Evolutionary conservation across 306 rosid species (phyloP).

Genomic region (Vigna radiata): DNA sequence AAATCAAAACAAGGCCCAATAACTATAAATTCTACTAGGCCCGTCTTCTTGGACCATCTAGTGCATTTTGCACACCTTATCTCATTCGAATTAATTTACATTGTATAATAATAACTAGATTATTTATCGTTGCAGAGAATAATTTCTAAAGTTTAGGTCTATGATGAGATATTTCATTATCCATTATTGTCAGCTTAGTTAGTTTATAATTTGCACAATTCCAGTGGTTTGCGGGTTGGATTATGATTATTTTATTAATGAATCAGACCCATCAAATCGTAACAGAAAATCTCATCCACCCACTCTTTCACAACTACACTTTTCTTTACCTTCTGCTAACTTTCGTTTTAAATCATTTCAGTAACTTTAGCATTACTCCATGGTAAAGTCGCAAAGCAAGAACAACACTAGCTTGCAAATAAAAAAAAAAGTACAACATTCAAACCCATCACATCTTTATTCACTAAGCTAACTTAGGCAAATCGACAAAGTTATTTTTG

Average conservation of each 20-base stretch:
- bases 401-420: not conserved
- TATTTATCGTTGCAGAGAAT: not conserved
- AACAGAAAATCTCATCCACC: not conserved
- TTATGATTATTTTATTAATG: constrained; percentile 25
- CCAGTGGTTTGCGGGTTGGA: not conserved
- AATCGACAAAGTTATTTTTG: too few species aligned
- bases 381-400: not conserved
- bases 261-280: not conserved
- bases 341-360: not conserved
- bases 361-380: not conserved
- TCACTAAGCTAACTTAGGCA: too few species aligned
- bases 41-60: not conserved
- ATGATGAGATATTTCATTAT: not conserved
- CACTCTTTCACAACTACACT: not conserved
- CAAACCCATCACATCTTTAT: too few species aligned
- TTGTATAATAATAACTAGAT: too few species aligned
- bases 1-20: constrained; percentile 14
- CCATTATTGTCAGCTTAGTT: constrained; percentile 14
- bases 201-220: constrained; percentile 8
- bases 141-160: not conserved
- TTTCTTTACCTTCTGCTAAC: not conserved
- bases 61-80: not conserved
- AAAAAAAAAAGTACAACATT: not conserved
- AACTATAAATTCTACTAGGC: not conserved
- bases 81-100: too few species aligned